phyloP scores from a whole-genome alignment of 306 rosid genomes.

The Arachis hypogaea region DNA sequence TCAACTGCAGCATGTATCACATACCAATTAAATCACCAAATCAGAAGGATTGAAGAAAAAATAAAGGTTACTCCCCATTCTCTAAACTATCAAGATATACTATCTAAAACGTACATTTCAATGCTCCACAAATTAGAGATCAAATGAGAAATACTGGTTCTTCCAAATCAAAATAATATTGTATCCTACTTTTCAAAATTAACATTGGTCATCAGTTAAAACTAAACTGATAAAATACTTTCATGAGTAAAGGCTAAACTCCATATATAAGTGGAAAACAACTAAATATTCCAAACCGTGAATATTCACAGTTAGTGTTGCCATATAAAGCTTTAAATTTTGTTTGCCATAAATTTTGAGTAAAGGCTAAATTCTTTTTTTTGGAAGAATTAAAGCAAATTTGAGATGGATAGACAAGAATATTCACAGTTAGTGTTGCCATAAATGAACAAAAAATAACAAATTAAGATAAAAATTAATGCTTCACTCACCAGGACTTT shows the following conservation, averaged over 20 bases:
- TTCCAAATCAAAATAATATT: constrained; percentile 10
- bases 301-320: no score
- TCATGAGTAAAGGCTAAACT: not conserved
- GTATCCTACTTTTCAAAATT: constrained; percentile 4
- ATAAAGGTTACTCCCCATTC: not conserved
- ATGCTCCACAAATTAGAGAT: constrained; percentile 8
- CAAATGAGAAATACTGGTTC: not conserved
- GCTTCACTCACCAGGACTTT: no score
- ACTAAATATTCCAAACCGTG: no score
- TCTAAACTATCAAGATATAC: no score
- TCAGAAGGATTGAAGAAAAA: not conserved
- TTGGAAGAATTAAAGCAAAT: constrained; percentile 17
- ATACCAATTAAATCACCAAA: constrained; percentile 14
- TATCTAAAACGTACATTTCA: no score
- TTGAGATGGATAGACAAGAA: not conserved
- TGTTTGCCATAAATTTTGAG: not conserved
- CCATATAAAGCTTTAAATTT: no score
- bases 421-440: no score
- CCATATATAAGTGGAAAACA: no score
- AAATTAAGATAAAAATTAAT: no score
- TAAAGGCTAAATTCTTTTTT: no score
- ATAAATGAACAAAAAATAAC: no score
- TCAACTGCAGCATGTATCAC: constrained; percentile 62
- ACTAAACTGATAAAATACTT: constrained; percentile 11
- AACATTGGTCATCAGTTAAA: not conserved